Percentiles rank a stretch among this genome's conserved stretches.
Conservation (phyloP, 192 early-diverging fungal genomes). For the Geosiphon pyriformis region DNA sequence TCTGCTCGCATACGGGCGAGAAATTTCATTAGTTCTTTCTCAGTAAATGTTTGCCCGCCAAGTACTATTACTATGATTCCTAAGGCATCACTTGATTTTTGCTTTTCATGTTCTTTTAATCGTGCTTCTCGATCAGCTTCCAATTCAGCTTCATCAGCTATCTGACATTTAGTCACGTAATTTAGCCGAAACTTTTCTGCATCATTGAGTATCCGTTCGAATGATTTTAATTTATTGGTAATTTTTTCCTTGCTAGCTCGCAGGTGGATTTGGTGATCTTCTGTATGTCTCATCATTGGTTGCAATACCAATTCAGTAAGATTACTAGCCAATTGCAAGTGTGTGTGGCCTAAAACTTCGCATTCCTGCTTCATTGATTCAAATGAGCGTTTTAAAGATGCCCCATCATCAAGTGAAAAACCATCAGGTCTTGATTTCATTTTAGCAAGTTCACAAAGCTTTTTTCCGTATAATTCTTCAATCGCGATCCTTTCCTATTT, state of each 20-base stretch:
- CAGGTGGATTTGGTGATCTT: conserved; percentile 34
- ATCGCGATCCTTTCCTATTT: conserved; percentile 17
- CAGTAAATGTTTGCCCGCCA: conserved; percentile 53
- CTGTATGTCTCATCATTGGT: conserved; percentile 41
- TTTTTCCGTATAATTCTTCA: conserved; percentile 19
- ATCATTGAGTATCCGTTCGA: conserved; percentile 40
- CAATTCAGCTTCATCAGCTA: conserved; percentile 61
- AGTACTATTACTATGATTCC: conserved; percentile 35
- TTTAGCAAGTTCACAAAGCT: conserved; percentile 29
- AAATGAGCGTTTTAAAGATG: conserved; percentile 45
- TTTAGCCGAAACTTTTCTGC: conserved; percentile 36
- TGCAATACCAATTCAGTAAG: conserved; percentile 41
- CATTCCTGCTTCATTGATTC: conserved; percentile 43
- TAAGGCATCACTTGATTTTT: background rate
- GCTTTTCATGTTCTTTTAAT: conserved; percentile 11
- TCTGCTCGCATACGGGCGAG: conserved; percentile 55
- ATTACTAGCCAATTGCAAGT: conserved; percentile 36
- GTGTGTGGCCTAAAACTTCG: conserved; percentile 36
- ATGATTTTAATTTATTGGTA: conserved; percentile 44
- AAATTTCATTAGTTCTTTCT: conserved; percentile 57
- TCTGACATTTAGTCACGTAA: conserved; percentile 48
- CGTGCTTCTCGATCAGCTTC: conserved; percentile 34
- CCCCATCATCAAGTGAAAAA: conserved; percentile 52
- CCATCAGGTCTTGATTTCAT: conserved; percentile 30
- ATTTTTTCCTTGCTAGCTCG: conserved; percentile 39